Percentiles rank a stretch among this genome's conserved stretches.
phyloP scores from a whole-genome alignment of 768 basidiomycete species.

The Pleurotus sapidus region DNA sequence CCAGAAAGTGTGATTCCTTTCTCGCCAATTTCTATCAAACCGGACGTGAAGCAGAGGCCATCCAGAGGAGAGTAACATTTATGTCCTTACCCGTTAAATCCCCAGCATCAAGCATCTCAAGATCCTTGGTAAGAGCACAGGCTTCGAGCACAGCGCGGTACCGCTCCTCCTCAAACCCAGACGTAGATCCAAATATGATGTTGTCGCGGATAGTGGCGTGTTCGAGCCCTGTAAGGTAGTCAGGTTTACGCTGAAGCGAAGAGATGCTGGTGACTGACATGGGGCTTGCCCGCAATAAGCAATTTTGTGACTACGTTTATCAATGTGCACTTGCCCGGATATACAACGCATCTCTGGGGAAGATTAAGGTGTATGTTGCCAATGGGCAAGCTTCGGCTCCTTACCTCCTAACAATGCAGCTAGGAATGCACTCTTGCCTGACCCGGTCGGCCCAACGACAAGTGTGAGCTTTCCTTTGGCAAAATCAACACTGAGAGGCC shows the following conservation, averaged over 20 bases:
- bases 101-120: conserved; percentile 70
- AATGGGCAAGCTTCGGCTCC: conserved; percentile 9
- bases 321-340: conserved; percentile 48
- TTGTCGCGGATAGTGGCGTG: conserved; percentile 82
- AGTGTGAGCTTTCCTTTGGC: conserved; percentile 56
- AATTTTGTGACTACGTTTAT: conserved; percentile 56
- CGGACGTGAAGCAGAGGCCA: not conserved
- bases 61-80: not conserved
- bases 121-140: conserved; percentile 71
- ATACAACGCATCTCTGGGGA: conserved; percentile 56
- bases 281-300: conserved; percentile 71
- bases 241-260: conserved; percentile 16
- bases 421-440: conserved; percentile 67
- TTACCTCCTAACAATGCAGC: conserved; percentile 66
- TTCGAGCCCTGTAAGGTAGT: conserved; percentile 55
- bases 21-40: conserved; percentile 65
- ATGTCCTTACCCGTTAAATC: conserved; percentile 62
- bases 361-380: not conserved
- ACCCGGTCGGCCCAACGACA: conserved; percentile 63
- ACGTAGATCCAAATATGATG: conserved; percentile 67
- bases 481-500: conserved; percentile 56
- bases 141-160: conserved; percentile 70
- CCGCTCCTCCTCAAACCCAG: conserved; percentile 57
- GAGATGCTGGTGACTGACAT: conserved; percentile 34
- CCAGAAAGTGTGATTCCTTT: conserved; percentile 77